Percentiles rank a stretch among this genome's conserved stretches.
These are phyloP conservation scores for Euclidium syriacum DNA, from an alignment of 345 rosid species.

Conservation along the genomic window DNA sequence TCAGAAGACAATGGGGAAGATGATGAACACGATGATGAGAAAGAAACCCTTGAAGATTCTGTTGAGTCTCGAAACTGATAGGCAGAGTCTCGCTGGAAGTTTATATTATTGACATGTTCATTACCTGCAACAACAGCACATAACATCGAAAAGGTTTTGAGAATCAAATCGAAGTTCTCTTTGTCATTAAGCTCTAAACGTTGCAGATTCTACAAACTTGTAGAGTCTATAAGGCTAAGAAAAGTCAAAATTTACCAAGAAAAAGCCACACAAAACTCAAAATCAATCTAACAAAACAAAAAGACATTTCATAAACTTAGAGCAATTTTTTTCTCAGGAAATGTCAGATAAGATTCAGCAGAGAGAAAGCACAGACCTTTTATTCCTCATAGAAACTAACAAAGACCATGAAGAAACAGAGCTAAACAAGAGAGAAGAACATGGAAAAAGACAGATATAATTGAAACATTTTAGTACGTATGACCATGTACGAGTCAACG, in stretches of 20 bases:
- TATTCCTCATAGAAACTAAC: neutral
- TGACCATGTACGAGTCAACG: slow-evolving; percentile 20
- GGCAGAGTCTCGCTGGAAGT: slow-evolving; percentile 35
- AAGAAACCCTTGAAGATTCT: slow-evolving; percentile 73
- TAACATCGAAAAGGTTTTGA: slow-evolving; percentile 1
- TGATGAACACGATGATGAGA: slow-evolving; percentile 87
- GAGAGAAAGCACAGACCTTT: slow-evolving; percentile 15
- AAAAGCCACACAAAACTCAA: neutral
- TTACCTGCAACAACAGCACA: slow-evolving; percentile 40
- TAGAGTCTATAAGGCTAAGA: neutral
- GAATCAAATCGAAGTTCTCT: neutral
- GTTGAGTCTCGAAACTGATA: slow-evolving; percentile 47
- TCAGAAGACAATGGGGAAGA: slow-evolving; percentile 72
- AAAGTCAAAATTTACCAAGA: slow-evolving; percentile 4
- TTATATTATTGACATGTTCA: slow-evolving; percentile 35
- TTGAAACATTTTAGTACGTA: slow-evolving; percentile 1
- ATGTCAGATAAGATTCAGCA: neutral
- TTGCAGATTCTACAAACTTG: neutral
- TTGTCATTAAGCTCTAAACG: neutral
- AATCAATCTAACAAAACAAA: neutral
- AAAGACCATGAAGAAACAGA: slow-evolving; percentile 18
- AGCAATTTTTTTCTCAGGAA: neutral
- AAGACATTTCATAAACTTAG: neutral
- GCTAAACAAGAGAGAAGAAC: slow-evolving; percentile 9
- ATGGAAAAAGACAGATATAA: slow-evolving; percentile 3